A percentile compares a stretch with the other conserved stretches of the same genome.
These are phyloP conservation scores for Pichia sp. DNA, from an alignment of 1,139 yeast species.

Conservation along the genomic window DNA sequence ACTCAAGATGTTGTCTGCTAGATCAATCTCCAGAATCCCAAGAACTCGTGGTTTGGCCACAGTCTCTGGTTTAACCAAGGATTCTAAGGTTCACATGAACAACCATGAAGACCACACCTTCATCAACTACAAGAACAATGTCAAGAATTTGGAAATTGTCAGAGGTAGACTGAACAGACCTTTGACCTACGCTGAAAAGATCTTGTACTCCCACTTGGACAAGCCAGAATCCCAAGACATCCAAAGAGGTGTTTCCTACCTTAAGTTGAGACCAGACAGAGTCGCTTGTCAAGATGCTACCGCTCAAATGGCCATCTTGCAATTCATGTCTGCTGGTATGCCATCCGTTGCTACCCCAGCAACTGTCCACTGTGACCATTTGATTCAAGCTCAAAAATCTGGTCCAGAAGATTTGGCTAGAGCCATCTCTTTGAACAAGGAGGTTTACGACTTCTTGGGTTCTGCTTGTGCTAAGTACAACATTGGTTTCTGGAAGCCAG, in stretches of 20 bases:
- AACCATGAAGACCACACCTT: conserved; percentile 82
- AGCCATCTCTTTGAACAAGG: conserved; percentile 91
- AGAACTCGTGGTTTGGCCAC: conserved; percentile 71
- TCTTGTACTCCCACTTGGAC: conserved; percentile 93
- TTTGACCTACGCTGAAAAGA: conserved; percentile 94
- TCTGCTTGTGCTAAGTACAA: conserved; percentile 95
- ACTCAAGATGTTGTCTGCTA: conserved; percentile 29
- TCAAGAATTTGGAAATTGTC: conserved; percentile 84
- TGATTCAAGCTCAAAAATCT: conserved; percentile 96
- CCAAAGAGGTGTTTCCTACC: conserved; percentile 92
- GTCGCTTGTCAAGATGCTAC: conserved; percentile 99
- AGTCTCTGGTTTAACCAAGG: conserved; percentile 66
- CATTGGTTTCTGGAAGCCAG: conserved; percentile 99
- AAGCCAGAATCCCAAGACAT: conserved; percentile 94
- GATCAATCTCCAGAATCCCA: conserved; percentile 28
- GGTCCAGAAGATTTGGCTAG: conserved; percentile 89
- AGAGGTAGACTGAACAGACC: conserved; percentile 87
- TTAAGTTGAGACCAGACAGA: conserved; percentile 97
- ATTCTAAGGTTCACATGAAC: conserved; percentile 90
- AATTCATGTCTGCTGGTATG: conserved; percentile 96
- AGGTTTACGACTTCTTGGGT: conserved; percentile 92
- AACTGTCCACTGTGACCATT: conserved; percentile 98
- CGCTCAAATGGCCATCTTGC: conserved; percentile 98
- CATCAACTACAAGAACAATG: conserved; percentile 70
- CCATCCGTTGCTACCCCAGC: conserved; percentile 94